Percentiles rank a stretch among this genome's conserved stretches.
phyloP scores from a whole-genome alignment of 768 basidiomycete species.

The Russula compacta region DNA sequence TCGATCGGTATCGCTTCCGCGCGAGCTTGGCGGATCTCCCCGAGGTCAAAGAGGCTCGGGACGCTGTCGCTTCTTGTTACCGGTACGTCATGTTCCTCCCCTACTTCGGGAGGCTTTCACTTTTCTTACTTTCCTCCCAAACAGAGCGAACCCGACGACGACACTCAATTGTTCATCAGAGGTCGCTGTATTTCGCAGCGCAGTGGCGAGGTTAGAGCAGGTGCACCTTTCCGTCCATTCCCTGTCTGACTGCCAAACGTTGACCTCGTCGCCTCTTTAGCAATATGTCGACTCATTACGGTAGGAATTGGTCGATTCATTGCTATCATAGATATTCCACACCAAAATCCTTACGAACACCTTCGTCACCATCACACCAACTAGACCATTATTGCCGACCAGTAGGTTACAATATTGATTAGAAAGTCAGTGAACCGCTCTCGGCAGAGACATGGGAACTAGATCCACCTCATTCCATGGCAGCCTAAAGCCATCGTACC shows the following conservation, averaged over 20 bases:
- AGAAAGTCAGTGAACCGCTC: background rate
- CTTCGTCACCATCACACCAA: conserved; percentile 2
- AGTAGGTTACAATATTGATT: background rate
- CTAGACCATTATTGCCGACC: background rate
- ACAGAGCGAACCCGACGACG: conserved; percentile 36
- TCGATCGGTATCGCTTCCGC: conserved; percentile 58
- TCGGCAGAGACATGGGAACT: background rate
- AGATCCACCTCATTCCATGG: too few relatives aligned
- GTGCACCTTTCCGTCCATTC: conserved; percentile 28
- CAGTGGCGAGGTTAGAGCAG: conserved; percentile 61
- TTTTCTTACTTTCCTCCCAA: background rate
- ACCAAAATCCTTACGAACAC: background rate
- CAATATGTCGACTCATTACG: conserved; percentile 50
- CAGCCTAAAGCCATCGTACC: background rate
- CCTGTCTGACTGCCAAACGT: background rate
- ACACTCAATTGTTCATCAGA: conserved; percentile 70
- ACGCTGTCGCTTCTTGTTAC: conserved; percentile 68
- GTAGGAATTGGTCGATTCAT: conserved; percentile 10
- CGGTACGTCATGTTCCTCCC: conserved; percentile 35
- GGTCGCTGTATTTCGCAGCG: conserved; percentile 58
- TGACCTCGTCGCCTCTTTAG: conserved; percentile 30
- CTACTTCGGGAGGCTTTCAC: background rate
- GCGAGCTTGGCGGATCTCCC: conserved; percentile 46
- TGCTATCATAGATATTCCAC: background rate
- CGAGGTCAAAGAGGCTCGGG: conserved; percentile 45